Base-by-base conservation (phyloP, 192 early-diverging fungal species). In the Coemansia sp. region DNA sequence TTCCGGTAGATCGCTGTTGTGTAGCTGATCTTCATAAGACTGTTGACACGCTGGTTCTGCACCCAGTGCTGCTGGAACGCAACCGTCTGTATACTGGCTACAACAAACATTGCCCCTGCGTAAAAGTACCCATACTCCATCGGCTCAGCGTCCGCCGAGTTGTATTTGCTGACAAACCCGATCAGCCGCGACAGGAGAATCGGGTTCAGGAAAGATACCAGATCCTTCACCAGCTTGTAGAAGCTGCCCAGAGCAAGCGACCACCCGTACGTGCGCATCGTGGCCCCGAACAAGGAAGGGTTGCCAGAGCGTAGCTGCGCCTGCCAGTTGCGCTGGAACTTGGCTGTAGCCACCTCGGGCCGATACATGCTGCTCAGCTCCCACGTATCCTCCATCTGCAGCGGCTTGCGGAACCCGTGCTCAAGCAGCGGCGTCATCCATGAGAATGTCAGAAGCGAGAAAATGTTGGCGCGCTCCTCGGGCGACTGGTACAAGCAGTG, bases 21-120 rank as follows among this genome's bases (percentile, higher is more conserved):
- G 63, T 94, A 78, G 43, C 90, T 92, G 9, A 92, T 86, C 59
- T 89, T 88, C 41, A 93, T 83, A 61, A 90, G 85, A 87, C 94
- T 91, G 60, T 93, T 94, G n/a, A 89, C 88, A 15, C 85, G 80
- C 69, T 93, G 87, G 68, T 92, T 93, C 57, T 91, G 85, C 62
- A 92, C 90, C 81, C 97, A 97, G 83, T 97, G 97, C 70, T 96
- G 95, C 76, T 97, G 93, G 61, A 95, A 85, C 4, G 96, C 83
- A 45, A 91, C 77, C 1, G 94, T 94, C 75, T 99, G 95, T 6
- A 85, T 68, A 16, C 93, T 66, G 68, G 94, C 93, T 41, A 90
- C 88, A 6, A 86, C 18, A 60, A 99, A 89, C 94, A 99, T 97
- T 36, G 89, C 66, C 3, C 86, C 39, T 37, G 95, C 94, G 64